These are phyloP conservation scores for Candida piceae DNA, from an alignment of 805 yeast species.

Conservation along the genomic window DNA sequence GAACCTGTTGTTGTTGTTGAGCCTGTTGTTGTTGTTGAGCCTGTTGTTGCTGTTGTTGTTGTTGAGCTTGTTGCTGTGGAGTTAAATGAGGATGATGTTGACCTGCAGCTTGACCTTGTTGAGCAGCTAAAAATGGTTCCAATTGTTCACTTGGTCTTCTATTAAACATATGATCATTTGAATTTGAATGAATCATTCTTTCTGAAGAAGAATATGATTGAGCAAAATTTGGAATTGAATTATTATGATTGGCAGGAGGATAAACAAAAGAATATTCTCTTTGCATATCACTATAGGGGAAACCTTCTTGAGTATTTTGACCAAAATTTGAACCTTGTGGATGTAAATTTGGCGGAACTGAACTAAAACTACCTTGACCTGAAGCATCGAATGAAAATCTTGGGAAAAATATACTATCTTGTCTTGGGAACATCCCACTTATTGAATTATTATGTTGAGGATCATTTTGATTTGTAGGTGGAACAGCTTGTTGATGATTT, in stretches of 20 bases:
- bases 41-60: conserved; percentile 9
- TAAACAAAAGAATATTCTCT: conserved; percentile 24
- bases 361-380: conserved; percentile 16
- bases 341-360: conserved; percentile 5
- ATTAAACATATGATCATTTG: conserved; percentile 23
- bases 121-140: conserved; percentile 40
- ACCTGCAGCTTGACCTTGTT: no score
- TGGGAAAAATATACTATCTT: conserved; percentile 27
- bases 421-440: conserved; percentile 21
- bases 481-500: conserved; percentile 6
- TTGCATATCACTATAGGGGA: conserved; percentile 22
- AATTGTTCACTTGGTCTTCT: conserved; percentile 47
- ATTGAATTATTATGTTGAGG: conserved; percentile 15
- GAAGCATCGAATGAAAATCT: conserved; percentile 25
- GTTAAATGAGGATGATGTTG: no score
- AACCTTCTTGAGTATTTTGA: conserved; percentile 17
- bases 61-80: conserved; percentile 9
- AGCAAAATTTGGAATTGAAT: conserved; percentile 13
- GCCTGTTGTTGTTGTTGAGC: conserved; percentile 12
- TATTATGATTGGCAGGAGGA: conserved; percentile 18
- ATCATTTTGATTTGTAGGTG: conserved; percentile 5
- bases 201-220: conserved; percentile 28
- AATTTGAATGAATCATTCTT: conserved; percentile 15
- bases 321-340: conserved; percentile 8
- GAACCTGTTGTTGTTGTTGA: conserved; percentile 10